Percentiles rank a stretch among this genome's conserved stretches.
phyloP scores from a whole-genome alignment of 441 rosid genomes.

The Geranium incanum region DNA sequence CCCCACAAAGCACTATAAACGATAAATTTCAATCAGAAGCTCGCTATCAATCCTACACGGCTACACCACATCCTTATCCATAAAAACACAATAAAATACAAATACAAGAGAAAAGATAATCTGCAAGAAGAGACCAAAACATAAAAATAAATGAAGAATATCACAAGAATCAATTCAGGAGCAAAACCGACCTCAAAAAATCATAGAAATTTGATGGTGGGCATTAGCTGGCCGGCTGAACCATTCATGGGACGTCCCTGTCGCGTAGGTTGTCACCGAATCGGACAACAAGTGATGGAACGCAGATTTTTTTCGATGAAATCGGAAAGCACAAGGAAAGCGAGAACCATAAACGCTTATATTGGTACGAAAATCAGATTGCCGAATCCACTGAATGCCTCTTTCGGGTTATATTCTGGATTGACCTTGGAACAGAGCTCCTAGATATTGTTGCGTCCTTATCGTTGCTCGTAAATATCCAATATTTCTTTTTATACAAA shows the following conservation, averaged over 20 bases:
- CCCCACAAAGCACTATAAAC: conserved; percentile 23
- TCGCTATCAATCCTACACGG: conserved; percentile 51
- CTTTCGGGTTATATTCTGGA: background rate
- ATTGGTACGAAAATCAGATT: background rate
- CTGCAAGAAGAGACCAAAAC: conserved; percentile 19
- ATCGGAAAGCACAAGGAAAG: conserved; percentile 1
- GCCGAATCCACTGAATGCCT: background rate
- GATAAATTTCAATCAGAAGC: conserved; percentile 29
- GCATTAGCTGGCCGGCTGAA: conserved; percentile 10
- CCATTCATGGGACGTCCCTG: conserved; percentile 2
- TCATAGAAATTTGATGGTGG: conserved; percentile 4
- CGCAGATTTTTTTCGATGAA: background rate
- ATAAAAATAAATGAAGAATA: conserved; percentile 6
- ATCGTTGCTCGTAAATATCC: background rate
- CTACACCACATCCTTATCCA: conserved; percentile 47
- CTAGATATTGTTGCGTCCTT: conserved; percentile 7
- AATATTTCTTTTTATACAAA: too few relatives aligned
- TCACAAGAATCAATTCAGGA: conserved; percentile 9
- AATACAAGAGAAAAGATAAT: conserved; percentile 19
- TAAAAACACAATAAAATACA: conserved; percentile 15
- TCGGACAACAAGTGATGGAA: background rate
- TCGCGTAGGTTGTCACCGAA: background rate
- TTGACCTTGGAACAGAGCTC: conserved; percentile 2
- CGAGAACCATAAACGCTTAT: background rate
- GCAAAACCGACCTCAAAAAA: too few relatives aligned